Base-by-base conservation (phyloP, 1,284 basidiomycete species). In the Schizophyllum amplum region DNA sequence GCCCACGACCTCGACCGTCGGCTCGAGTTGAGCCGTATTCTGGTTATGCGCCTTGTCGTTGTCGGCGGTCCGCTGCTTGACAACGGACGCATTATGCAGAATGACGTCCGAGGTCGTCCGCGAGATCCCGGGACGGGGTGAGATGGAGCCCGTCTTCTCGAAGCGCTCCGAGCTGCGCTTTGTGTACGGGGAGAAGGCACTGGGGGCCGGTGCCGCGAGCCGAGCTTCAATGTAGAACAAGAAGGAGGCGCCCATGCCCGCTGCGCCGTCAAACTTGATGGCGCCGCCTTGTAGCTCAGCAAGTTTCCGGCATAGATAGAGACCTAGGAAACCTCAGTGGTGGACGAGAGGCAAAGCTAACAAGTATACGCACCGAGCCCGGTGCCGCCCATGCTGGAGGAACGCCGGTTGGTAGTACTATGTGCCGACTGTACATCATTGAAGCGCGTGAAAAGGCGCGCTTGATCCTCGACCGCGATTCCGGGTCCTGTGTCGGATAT, bases 401-500 rank as follows among this genome's bases (percentile, higher is more conserved):
- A 23, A 11, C 52, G 27, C 25, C 57, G 57, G 13, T 23, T 21
- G 15, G 49, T 20, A 4, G 11, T 4, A 55, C 24, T 25, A 17
- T 47, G 47, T n/a, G 33, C 51, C 24, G 25, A 21, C 33, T 52
- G 47, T 11, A 59, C 26, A 27, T 56, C 55, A 26, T 56, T 55
- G 47, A 56, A 56, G 9, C 57, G 57, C 25, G 55, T 59, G 51
- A 56, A 59, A 11, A 59, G 24, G 11, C 55, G 55, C 21, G 55
- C 57, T 42, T 59, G 55, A 42, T 56, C 57, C 9, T 56, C 55
- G 24, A 59, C 48, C 11, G 54, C 55, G 33, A 59, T 46, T 11
- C 55, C 57, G 20, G 54, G 55, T 7, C 55, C 57, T 7, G 54
- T 59, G 47, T 59, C 57, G 9, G 57, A 56, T 9, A 56, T 26